Conservation (phyloP, 768 basidiomycete species). For the Clitopilus hobsonii region DNA sequence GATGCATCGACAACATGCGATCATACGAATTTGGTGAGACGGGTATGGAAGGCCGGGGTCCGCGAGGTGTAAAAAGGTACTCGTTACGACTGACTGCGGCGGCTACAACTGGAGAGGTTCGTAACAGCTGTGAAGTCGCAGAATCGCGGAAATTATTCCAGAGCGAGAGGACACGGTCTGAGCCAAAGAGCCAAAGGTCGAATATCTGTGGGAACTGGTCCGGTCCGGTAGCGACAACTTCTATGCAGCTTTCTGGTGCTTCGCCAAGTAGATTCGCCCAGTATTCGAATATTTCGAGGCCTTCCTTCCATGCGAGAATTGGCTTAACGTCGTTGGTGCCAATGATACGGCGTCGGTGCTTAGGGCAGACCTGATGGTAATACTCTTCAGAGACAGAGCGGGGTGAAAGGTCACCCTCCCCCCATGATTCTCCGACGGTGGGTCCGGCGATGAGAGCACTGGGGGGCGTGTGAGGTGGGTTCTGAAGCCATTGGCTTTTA, state of each 20-base stretch:
- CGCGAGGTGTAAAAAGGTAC: slow-evolving; percentile 27
- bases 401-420: slow-evolving; percentile 30
- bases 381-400: slow-evolving; percentile 38
- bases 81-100: slow-evolving; percentile 30
- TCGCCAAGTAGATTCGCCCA: slow-evolving; percentile 36
- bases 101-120: slow-evolving; percentile 29
- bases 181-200: slow-evolving; percentile 30
- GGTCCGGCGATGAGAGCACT: slow-evolving; percentile 38
- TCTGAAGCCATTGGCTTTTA: slow-evolving; percentile 13
- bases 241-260: slow-evolving; percentile 38
- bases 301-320: slow-evolving; percentile 20
- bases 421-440: slow-evolving; percentile 39
- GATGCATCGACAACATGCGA: slow-evolving; percentile 33
- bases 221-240: slow-evolving; percentile 25
- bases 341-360: slow-evolving; percentile 29
- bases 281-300: slow-evolving; percentile 29
- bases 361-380: slow-evolving; percentile 43
- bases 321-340: slow-evolving; percentile 35
- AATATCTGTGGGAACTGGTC: slow-evolving; percentile 29
- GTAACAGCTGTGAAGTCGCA: slow-evolving; percentile 26
- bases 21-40: slow-evolving; percentile 26
- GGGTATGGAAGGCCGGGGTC: slow-evolving; percentile 20
- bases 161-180: slow-evolving; percentile 26
- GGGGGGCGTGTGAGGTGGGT: slow-evolving; percentile 32
- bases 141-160: slow-evolving; percentile 27